These are phyloP conservation scores for Metschnikowia hibisci DNA, from an alignment of 805 yeast species.

Conservation along the genomic window DNA sequence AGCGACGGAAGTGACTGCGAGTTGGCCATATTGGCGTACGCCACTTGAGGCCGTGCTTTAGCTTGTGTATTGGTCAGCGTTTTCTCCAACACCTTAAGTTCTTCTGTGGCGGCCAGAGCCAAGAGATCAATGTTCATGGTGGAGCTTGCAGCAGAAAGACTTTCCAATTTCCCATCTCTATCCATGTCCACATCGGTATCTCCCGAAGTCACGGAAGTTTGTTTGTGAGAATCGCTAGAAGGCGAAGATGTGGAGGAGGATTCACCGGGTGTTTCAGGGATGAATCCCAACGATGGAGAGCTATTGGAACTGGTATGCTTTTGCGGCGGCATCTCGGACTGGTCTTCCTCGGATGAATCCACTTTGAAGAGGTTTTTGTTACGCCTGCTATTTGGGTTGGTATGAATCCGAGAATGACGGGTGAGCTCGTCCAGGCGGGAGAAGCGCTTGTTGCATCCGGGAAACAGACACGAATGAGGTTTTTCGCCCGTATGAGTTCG, in stretches of 20 bases:
- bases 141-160: constrained; percentile 6
- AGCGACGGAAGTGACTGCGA: constrained; percentile 53
- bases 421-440: constrained; percentile 72
- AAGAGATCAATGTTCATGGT: constrained; percentile 46
- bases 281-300: constrained; percentile 4
- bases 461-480: constrained; percentile 72
- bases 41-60: constrained; percentile 2
- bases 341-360: constrained; percentile 1
- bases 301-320: background rate
- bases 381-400: constrained; percentile 63
- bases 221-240: constrained; percentile 3
- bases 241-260: constrained; percentile 6
- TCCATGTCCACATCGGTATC: constrained; percentile 5
- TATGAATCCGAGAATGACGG: constrained; percentile 68
- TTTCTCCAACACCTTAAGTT: constrained; percentile 41
- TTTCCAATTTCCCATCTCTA: constrained; percentile 7
- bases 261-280: constrained; percentile 1
- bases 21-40: constrained; percentile 18
- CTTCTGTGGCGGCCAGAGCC: constrained; percentile 55
- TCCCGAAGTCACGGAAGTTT: constrained; percentile 1
- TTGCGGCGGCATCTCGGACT: background rate
- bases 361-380: constrained; percentile 41
- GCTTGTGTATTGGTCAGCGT: constrained; percentile 9
- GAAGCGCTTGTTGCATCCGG: constrained; percentile 65
- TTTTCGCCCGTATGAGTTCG: constrained; percentile 81